These are phyloP conservation scores for Mediolabrus comicus DNA, from an alignment of 108 stramenopile genomes.

Conservation along the genomic window DNA sequence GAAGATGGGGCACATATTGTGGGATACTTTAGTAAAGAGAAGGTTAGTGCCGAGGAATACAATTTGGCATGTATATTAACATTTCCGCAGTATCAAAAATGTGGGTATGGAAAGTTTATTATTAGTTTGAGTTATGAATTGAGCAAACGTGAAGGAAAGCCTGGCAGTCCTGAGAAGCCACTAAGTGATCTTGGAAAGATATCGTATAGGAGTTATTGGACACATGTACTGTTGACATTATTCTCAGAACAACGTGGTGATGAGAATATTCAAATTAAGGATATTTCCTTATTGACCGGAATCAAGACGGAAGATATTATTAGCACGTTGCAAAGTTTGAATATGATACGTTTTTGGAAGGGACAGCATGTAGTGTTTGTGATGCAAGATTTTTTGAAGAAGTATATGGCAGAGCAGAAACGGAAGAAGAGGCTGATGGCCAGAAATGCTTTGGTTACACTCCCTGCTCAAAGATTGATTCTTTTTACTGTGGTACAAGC, in stretches of 20 bases:
- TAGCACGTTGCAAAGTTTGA: slow-evolving; percentile 90
- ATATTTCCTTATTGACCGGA: slow-evolving; percentile 84
- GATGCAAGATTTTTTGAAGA: slow-evolving; percentile 67
- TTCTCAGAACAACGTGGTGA: slow-evolving; percentile 46
- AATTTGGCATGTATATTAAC: slow-evolving; percentile 99
- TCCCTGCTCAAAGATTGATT: slow-evolving; percentile 45
- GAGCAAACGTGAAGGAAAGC: slow-evolving; percentile 87
- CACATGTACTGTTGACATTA: slow-evolving; percentile 71
- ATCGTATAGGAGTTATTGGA: slow-evolving; percentile 95
- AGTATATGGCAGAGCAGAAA: slow-evolving; percentile 77
- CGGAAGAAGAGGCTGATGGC: slow-evolving; percentile 55
- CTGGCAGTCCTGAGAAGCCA: slow-evolving; percentile 97
- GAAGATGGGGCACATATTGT: slow-evolving; percentile 91
- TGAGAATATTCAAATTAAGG: slow-evolving; percentile 77
- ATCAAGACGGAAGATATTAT: slow-evolving; percentile 98
- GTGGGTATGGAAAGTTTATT: slow-evolving; percentile 98
- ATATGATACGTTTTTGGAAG: slow-evolving; percentile 97
- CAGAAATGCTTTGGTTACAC: slow-evolving; percentile 42
- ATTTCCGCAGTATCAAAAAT: slow-evolving; percentile 97
- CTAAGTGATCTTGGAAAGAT: slow-evolving; percentile 94
- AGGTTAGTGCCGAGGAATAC: slow-evolving; percentile 91
- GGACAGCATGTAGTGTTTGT: slow-evolving; percentile 97
- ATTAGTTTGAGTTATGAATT: slow-evolving; percentile 94
- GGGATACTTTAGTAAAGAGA: slow-evolving; percentile 98
- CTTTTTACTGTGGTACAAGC: slow-evolving; percentile 42